phyloP scores from a whole-genome alignment of 257 asterid species.

The Fraxinus cuspidata region DNA sequence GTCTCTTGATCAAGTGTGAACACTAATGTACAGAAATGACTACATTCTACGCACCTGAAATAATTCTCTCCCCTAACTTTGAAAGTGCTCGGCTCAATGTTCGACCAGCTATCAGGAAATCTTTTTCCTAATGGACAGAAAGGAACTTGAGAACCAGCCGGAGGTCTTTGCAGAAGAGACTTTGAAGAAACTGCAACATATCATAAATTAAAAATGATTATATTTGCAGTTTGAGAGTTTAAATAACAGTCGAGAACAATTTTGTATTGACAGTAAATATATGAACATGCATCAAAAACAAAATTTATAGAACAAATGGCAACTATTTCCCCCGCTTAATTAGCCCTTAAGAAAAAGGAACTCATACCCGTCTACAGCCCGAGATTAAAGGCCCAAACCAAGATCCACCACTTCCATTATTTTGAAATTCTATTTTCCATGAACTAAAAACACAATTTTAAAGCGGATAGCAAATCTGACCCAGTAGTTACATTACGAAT shows the following conservation, averaged over 20 bases:
- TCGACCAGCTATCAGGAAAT: conserved; percentile 90
- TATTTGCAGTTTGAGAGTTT: not conserved
- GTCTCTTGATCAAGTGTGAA: not conserved
- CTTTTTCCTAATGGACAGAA: conserved; percentile 83
- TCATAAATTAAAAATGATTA: not conserved
- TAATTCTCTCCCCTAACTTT: conserved; percentile 81
- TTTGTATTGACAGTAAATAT: not conserved
- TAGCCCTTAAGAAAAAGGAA: not conserved
- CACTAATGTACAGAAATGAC: not conserved
- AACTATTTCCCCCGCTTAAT: not conserved
- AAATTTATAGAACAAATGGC: not conserved
- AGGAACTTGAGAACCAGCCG: conserved; percentile 95
- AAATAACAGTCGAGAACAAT: not conserved
- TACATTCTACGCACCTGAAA: conserved; percentile 48
- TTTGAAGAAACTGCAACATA: conserved; percentile 73
- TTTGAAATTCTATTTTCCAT: no score
- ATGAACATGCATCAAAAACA: not conserved
- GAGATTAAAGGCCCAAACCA: not conserved
- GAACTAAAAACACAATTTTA: no score
- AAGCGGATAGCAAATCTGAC: no score
- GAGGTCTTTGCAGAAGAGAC: conserved; percentile 66
- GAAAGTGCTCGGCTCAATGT: conserved; percentile 76
- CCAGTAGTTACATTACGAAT: no score
- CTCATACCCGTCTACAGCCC: not conserved
- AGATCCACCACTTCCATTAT: not conserved